Conservation (phyloP, 2,329 filamentous ascomycete species). For the Metarhizium album region DNA sequence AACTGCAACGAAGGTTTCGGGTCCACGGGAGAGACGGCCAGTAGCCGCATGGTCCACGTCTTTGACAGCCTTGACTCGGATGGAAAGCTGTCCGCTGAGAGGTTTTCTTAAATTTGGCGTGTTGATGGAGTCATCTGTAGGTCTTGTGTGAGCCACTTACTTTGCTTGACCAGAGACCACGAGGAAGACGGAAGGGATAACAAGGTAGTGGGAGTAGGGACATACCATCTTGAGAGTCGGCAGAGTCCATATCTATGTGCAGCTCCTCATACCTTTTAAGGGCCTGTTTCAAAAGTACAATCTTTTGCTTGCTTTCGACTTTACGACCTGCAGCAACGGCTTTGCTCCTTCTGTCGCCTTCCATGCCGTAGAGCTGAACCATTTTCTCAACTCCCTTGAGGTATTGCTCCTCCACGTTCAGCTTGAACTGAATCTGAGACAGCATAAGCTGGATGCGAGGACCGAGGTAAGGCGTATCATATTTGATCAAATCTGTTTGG, state of each 20-base stretch:
- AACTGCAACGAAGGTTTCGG: constrained; percentile 90
- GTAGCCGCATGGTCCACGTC: constrained; percentile 90
- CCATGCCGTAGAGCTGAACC: constrained; percentile 94
- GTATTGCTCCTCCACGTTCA: constrained; percentile 98
- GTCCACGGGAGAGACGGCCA: constrained; percentile 74
- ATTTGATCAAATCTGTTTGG: constrained; percentile 82
- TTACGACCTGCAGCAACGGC: constrained; percentile 81
- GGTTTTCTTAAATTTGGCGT: constrained; percentile 91
- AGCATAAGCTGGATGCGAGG: constrained; percentile 98
- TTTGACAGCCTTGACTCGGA: constrained; percentile 79
- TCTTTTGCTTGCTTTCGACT: constrained; percentile 96
- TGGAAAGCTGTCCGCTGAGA: constrained; percentile 79
- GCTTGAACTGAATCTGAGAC: constrained; percentile 95
- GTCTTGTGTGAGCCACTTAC: neutral
- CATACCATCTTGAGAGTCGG: constrained; percentile 72
- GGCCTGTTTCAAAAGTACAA: constrained; percentile 87
- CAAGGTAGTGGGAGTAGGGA: constrained; percentile 10
- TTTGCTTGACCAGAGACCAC: neutral
- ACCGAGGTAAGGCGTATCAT: constrained; percentile 88
- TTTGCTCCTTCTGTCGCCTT: constrained; percentile 92
- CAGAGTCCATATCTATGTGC: constrained; percentile 80
- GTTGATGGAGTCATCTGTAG: constrained; percentile 85
- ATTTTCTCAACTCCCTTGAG: constrained; percentile 99
- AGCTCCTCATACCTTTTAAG: constrained; percentile 95
- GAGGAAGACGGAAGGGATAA: constrained; percentile 3